Evolutionary conservation across 495 filamentous ascomycete species (phyloP), one percentile per base, ranked within the genome.

Genomic region (Podospora australis): DNA sequence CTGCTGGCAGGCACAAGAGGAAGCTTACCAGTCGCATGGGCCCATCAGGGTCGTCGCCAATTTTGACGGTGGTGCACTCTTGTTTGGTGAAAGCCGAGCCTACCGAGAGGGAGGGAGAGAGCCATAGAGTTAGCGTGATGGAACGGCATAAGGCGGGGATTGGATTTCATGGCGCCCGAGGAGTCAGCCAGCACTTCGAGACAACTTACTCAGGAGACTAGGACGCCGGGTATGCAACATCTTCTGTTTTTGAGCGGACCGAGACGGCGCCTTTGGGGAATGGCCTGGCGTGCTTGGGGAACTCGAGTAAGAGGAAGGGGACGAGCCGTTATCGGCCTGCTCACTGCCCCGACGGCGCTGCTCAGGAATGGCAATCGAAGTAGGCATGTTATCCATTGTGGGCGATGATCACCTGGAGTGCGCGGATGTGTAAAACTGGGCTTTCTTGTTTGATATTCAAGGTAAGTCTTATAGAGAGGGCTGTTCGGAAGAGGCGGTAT

Each of bases 41-140:
- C 20, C 78, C 78, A 48, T 83, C 79, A 4, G 74, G 71, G 42
- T 81, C 73, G 34, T 82, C 73, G 34, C 77, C 80, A 44, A 86
- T 78, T 55, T 84, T 83, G 56, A 86, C 74, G 14, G 84, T 81
- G 2, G 77, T 84, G 54, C 79, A 80, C 63, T 86, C 82, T 48
- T 80, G 70, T 59, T 82, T 78, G 30, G 73, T 74, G 41, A 86
- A 62, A 5, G 80, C 79, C 23, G 78, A 73, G 59, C 81, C 81
- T 85, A 39, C 17, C 22, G n/a, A n/a, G n/a, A n/a, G n/a, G n/a
- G n/a, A n/a, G n/a, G n/a, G n/a, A n/a, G n/a, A n/a, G 21, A 50
- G 23, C 41, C 51, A 43, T 36, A 52, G 46, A 44, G 56, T 57
- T 30, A 50, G 57, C 24, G 2, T 39, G 22, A n/a, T n/a, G n/a